Conservation (phyloP, 805 yeast species). For the Kuraishia capsulata region DNA sequence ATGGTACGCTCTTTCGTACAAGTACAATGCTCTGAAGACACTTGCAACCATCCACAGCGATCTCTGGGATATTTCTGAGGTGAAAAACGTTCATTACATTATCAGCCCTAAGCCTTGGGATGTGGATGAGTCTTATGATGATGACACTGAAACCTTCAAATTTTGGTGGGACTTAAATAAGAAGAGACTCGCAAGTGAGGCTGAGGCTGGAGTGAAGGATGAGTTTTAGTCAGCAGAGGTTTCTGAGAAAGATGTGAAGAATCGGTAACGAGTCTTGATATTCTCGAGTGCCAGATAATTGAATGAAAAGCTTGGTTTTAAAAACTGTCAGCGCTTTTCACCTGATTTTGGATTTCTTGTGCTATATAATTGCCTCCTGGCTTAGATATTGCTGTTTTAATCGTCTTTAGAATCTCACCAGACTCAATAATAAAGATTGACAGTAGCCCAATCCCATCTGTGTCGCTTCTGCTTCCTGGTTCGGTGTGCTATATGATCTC, state of each 20-base stretch:
- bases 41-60: constrained; percentile 32
- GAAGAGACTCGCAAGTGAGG: constrained; percentile 17
- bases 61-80: constrained; percentile 36
- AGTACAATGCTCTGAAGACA: constrained; percentile 50
- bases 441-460: too few relatives aligned
- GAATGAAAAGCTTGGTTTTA: too few relatives aligned
- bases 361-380: too few relatives aligned
- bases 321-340: too few relatives aligned
- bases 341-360: too few relatives aligned
- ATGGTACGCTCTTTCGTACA: constrained; percentile 45
- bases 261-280: too few relatives aligned
- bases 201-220: constrained; percentile 5
- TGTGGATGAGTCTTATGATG: constrained; percentile 21
- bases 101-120: constrained; percentile 58
- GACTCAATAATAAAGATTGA: too few relatives aligned
- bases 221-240: not conserved
- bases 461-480: too few relatives aligned
- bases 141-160: constrained; percentile 36
- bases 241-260: too few relatives aligned
- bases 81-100: constrained; percentile 50
- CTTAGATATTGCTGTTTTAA: too few relatives aligned
- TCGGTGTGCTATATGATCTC: constrained; percentile 33
- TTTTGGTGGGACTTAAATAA: constrained; percentile 42
- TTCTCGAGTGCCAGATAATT: too few relatives aligned
- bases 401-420: too few relatives aligned